Percentiles rank a stretch among this genome's conserved stretches.
Evolutionary conservation across 2,329 filamentous ascomycete species (phyloP).

Genomic region (Colletotrichum noveboracense): DNA sequence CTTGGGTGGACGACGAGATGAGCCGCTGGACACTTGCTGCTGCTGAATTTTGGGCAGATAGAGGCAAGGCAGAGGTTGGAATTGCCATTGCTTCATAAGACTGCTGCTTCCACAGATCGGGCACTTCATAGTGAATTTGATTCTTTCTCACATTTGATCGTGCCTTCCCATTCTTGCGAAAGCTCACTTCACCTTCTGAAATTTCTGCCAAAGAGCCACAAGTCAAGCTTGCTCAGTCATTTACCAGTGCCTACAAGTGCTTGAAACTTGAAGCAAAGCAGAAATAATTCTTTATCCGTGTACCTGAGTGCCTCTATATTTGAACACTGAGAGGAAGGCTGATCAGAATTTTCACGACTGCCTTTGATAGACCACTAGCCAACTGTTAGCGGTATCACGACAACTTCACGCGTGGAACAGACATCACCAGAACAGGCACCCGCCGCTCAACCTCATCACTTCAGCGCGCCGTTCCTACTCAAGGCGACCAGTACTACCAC

Average conservation of each 20-base stretch:
- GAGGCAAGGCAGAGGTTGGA: neutral
- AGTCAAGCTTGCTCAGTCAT: neutral
- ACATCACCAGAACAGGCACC: neutral
- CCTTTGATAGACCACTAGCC: neutral
- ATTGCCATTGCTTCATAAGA: neutral
- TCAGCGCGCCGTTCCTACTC: neutral
- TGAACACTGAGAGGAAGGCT: neutral
- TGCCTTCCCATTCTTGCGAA: neutral
- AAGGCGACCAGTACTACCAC: neutral
- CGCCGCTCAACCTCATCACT: neutral
- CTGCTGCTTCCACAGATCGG: neutral
- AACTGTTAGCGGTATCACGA: neutral
- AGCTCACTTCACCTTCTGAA: neutral
- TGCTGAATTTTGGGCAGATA: neutral
- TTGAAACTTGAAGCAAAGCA: neutral
- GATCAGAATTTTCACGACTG: accelerated
- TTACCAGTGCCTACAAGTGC: neutral
- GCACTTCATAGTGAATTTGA: neutral
- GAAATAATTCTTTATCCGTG: neutral
- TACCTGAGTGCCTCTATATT: accelerated
- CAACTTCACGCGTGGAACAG: neutral
- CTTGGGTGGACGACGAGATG: neutral
- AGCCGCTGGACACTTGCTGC: neutral
- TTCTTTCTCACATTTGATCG: neutral
- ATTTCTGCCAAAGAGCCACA: neutral